Percentiles rank a stretch among this genome's conserved stretches.
These are phyloP conservation scores for Pseudozyma sp. DNA, from an alignment of 1,284 basidiomycete species.

Conservation along the genomic window DNA sequence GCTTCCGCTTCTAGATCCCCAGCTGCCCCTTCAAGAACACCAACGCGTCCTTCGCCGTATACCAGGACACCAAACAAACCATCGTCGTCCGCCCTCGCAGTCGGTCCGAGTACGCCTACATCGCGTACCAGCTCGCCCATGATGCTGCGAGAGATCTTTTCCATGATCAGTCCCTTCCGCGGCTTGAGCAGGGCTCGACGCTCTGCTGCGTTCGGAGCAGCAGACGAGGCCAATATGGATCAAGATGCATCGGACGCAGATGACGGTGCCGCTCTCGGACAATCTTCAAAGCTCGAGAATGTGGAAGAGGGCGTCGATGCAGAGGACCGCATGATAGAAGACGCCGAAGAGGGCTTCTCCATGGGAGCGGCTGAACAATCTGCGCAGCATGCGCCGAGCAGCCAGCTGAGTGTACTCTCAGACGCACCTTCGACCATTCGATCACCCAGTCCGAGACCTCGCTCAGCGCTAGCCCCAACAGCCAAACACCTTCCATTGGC, in stretches of 20 bases:
- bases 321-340: conserved; percentile 42
- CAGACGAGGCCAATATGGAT: conserved; percentile 14
- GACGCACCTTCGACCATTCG: conserved; percentile 3
- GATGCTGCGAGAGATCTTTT: conserved; percentile 49
- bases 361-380: neutral
- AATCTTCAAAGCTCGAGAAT: conserved; percentile 1
- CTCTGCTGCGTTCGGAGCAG: conserved; percentile 46
- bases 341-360: conserved; percentile 24
- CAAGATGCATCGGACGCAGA: conserved; percentile 4
- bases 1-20: conserved; percentile 14
- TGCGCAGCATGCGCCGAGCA: neutral
- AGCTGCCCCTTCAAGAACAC: conserved; percentile 22
- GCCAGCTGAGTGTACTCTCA: conserved; percentile 5
- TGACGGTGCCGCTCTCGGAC: neutral
- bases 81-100: conserved; percentile 15
- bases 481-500: conserved; percentile 27
- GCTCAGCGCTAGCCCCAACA: conserved; percentile 19
- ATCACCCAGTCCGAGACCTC: conserved; percentile 18
- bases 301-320: conserved; percentile 15
- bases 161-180: conserved; percentile 50
- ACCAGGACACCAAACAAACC: conserved; percentile 38
- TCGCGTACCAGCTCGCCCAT: conserved; percentile 42
- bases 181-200: conserved; percentile 32
- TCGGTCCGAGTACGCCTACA: conserved; percentile 36
- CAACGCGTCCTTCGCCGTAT: conserved; percentile 38